Conservation (phyloP, 768 basidiomycete genomes). For the Inosperma sp. region DNA sequence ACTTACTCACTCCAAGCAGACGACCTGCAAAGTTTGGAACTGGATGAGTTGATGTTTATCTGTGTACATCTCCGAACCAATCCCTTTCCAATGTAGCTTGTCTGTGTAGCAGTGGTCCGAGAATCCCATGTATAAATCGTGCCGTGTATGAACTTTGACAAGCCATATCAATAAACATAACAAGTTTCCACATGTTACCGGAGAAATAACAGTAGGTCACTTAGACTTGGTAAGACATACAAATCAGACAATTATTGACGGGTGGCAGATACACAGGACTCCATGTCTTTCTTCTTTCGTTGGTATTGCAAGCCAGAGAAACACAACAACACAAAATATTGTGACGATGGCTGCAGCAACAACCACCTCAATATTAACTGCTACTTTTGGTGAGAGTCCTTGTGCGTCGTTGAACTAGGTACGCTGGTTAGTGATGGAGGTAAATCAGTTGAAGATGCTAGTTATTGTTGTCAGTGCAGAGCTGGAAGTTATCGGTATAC, state of each 20-base stretch:
- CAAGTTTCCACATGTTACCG: not conserved
- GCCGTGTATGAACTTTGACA: too few relatives aligned
- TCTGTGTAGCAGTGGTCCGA: too few relatives aligned
- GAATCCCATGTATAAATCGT: too few relatives aligned
- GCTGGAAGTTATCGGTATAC: too few relatives aligned
- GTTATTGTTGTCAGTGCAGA: too few relatives aligned
- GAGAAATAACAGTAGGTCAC: not conserved
- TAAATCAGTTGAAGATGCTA: not conserved
- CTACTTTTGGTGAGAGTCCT: not conserved
- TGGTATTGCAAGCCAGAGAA: not conserved
- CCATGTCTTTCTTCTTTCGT: not conserved
- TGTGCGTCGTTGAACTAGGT: not conserved
- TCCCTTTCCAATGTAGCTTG: too few relatives aligned
- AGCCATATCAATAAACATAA: too few relatives aligned
- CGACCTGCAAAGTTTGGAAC: conserved; percentile 1
- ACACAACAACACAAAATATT: not conserved
- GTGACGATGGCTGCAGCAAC: not conserved
- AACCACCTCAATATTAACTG: not conserved
- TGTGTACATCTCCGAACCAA: too few relatives aligned
- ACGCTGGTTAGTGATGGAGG: not conserved
- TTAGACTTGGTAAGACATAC: not conserved
- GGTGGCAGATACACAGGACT: not conserved
- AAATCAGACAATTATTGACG: not conserved
- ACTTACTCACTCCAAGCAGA: not conserved
- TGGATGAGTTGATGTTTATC: too few relatives aligned